Base-by-base conservation (phyloP, 345 rosid species). In the Eutrema yunnanense region DNA sequence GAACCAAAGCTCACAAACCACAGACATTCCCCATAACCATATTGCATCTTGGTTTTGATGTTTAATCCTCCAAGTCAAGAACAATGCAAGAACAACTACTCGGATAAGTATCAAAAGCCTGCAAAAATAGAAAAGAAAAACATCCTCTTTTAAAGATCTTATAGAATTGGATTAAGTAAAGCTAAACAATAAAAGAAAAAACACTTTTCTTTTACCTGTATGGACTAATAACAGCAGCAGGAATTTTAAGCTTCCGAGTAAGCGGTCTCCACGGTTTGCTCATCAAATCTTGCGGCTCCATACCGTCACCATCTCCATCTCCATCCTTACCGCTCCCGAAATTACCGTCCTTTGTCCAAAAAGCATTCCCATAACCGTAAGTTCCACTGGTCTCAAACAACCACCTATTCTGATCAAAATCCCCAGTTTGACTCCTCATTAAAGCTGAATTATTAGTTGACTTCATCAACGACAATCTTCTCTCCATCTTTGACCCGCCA, bases 1-100 rank as follows among this genome's bases (percentile, higher is more conserved):
- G 61, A 93, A 93, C 98, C 98, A 93, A 38, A 93, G 71, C 78
- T 93, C 98, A 65, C 98, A 93, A 49, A 93, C 97, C 55, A 93
- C 94, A 67, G 98, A 93, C 98, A 93, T 90, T 46, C 96, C 97
- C 98, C 98, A 93, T 12, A 93, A 81, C 98, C 98, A 93, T 57
- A 90, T 36, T 16, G 98, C 98, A 68, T 90, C 92, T 0, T 55
- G 67, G 73, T 93, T 93, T 33, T 78, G 85, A 80, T 93, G 75
- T 9, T 48, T 48, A 51, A 91, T 50, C 69, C 98, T 89, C 98
- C 98, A 94, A 44, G 60, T 14, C 87, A 94, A 79, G 75, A 94
- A 94, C 80, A 94, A 73, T 51, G 73, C 91, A 54, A 94, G 92
- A 50, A 86, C 88, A 48, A 82, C 87, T 47, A 91, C 71, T 65